A percentile compares a stretch with the other conserved stretches of the same genome.
Evolutionary conservation across 139 green algal genomes (phyloP).

Genomic region (Pseudopediastrum boryanum): DNA sequence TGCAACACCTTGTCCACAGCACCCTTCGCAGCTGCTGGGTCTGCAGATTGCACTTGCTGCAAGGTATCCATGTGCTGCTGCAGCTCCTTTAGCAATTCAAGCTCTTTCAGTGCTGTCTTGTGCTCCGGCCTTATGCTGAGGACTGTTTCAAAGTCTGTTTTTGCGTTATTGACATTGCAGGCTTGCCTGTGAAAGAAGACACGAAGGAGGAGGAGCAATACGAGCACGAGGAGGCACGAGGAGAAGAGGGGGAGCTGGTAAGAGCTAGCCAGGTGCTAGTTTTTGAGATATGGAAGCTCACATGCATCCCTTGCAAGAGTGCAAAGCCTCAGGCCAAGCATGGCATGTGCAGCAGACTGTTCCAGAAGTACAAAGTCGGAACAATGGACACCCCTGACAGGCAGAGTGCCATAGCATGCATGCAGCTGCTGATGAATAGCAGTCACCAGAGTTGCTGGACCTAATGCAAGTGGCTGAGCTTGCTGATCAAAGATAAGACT

Average conservation of each 20-base stretch:
- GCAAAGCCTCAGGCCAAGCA: too few relatives aligned
- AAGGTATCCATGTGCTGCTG: not conserved
- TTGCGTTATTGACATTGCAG: conserved; percentile 44
- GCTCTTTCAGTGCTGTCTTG: conserved; percentile 54
- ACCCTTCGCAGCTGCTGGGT: not conserved
- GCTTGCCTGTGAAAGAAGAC: conserved; percentile 8
- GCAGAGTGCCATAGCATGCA: not conserved
- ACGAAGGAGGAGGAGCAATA: too few relatives aligned
- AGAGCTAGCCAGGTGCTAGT: too few relatives aligned
- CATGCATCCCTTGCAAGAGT: too few relatives aligned
- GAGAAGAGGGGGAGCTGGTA: too few relatives aligned
- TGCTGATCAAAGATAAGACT: conserved; percentile 47
- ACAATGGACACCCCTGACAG: too few relatives aligned
- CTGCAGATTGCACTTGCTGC: not conserved
- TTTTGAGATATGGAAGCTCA: too few relatives aligned
- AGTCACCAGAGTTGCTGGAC: too few relatives aligned
- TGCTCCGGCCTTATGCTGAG: conserved; percentile 54
- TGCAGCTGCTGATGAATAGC: not conserved
- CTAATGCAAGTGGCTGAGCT: not conserved
- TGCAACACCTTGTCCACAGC: conserved; percentile 46
- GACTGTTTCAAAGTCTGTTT: conserved; percentile 60
- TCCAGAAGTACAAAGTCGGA: too few relatives aligned
- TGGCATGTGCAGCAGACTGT: too few relatives aligned
- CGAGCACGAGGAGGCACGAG: too few relatives aligned
- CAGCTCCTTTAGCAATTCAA: conserved; percentile 17